Conservation (phyloP, 768 basidiomycete genomes). For the Phlegmacium glaucopus region DNA sequence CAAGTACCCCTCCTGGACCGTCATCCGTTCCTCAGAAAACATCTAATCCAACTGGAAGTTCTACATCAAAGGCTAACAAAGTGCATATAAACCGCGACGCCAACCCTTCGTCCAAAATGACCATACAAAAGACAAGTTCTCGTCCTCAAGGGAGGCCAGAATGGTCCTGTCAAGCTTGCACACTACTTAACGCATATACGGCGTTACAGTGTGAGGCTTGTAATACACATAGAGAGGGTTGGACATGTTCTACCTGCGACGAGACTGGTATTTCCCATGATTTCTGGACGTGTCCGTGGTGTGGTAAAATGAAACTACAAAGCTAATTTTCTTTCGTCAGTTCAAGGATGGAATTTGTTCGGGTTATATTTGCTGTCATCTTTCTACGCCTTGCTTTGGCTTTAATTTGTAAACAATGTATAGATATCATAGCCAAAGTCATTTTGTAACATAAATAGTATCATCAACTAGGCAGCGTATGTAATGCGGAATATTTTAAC, state of each 20-base stretch:
- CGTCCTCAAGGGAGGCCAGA: constrained; percentile 12
- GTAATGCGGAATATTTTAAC: constrained; percentile 47
- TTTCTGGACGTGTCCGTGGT: constrained; percentile 73
- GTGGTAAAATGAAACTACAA: constrained; percentile 59
- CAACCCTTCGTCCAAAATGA: background rate
- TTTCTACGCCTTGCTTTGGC: too few species aligned
- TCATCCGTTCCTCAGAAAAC: constrained; percentile 16
- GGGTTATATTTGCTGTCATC: too few species aligned
- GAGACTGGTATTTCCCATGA: constrained; percentile 58
- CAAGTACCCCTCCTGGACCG: constrained; percentile 7
- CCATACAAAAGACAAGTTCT: background rate
- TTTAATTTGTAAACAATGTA: too few species aligned
- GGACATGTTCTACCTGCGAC: constrained; percentile 67
- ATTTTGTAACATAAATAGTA: too few species aligned
- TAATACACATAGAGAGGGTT: constrained; percentile 38
- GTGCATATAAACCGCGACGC: too few species aligned
- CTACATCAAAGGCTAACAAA: background rate
- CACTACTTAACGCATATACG: constrained; percentile 53
- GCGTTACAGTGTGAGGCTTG: constrained; percentile 64
- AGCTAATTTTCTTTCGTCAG: constrained; percentile 23
- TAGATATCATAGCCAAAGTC: too few species aligned
- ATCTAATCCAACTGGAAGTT: background rate
- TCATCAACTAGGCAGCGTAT: background rate
- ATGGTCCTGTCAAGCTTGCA: constrained; percentile 62
- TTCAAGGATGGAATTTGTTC: too few species aligned